phyloP scores from a whole-genome alignment of 495 filamentous ascomycete species.

The Trypethelium eluteriae region DNA sequence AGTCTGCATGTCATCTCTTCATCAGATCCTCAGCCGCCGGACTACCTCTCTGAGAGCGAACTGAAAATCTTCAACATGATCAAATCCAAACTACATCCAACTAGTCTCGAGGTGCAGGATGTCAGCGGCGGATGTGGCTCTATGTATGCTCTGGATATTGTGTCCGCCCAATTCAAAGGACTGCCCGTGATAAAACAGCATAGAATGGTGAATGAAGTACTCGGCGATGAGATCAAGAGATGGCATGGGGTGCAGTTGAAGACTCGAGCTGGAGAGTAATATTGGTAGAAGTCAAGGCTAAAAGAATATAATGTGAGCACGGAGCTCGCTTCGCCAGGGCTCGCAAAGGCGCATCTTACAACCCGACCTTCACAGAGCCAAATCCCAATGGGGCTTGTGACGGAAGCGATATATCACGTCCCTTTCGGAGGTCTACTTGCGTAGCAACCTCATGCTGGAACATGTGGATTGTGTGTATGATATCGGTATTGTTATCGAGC shows the following conservation, averaged over 20 bases:
- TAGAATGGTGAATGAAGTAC: slow-evolving; percentile 57
- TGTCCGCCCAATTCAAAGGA: slow-evolving; percentile 57
- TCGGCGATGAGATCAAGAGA: slow-evolving; percentile 60
- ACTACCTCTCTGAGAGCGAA: slow-evolving; percentile 44
- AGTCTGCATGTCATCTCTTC: neutral
- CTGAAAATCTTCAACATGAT: slow-evolving; percentile 43
- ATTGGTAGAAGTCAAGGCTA: neutral
- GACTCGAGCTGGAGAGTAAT: slow-evolving; percentile 39
- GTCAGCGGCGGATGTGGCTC: slow-evolving; percentile 70
- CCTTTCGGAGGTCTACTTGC: too few species aligned
- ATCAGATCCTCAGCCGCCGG: slow-evolving; percentile 35
- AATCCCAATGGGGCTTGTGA: too few species aligned
- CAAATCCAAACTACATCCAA: slow-evolving; percentile 37
- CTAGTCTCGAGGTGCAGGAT: slow-evolving; percentile 54
- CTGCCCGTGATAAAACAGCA: slow-evolving; percentile 63
- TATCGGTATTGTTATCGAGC: too few species aligned
- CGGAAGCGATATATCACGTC: too few species aligned
- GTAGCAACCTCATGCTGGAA: too few species aligned
- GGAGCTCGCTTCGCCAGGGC: too few species aligned
- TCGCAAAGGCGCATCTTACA: too few species aligned
- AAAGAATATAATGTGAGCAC: too few species aligned
- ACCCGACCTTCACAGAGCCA: too few species aligned
- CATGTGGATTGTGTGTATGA: too few species aligned
- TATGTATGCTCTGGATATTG: slow-evolving; percentile 70
- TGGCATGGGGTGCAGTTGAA: slow-evolving; percentile 72